Conservation (phyloP, 192 early-diverging fungal genomes). For the Coemansia sp. region DNA sequence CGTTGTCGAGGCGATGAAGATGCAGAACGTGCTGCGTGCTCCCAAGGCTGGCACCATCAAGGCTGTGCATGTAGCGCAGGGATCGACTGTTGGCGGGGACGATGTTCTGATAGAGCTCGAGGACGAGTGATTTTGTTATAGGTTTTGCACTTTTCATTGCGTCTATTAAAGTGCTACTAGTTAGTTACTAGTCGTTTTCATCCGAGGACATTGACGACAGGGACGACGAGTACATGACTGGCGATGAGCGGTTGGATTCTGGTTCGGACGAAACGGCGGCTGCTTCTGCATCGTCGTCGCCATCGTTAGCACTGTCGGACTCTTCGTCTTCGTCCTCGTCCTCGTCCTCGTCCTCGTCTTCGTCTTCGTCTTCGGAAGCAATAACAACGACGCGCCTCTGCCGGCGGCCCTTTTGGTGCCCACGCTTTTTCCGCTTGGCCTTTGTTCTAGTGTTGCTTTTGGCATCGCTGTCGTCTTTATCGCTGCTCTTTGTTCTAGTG, state of each 20-base stretch:
- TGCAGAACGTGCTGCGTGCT: conserved; percentile 91
- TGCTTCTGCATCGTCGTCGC: too few relatives aligned
- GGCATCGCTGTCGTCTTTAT: too few relatives aligned
- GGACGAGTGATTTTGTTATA: conserved; percentile 6
- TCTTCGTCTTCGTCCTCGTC: neutral
- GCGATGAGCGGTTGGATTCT: neutral
- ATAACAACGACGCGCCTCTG: neutral
- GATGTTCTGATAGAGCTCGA: conserved; percentile 75
- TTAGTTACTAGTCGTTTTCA: neutral
- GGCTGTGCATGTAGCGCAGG: conserved; percentile 70
- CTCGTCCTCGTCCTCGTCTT: neutral
- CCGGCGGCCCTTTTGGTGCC: neutral
- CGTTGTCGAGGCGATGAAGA: conserved; percentile 97
- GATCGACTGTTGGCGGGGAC: conserved; percentile 76
- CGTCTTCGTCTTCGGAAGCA: neutral
- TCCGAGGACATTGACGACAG: conserved; percentile 1
- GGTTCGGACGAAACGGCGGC: too few relatives aligned
- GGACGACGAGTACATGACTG: conserved; percentile 4
- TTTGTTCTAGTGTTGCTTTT: neutral
- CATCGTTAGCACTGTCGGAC: too few relatives aligned
- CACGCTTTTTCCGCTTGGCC: neutral
- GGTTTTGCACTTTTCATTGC: neutral
- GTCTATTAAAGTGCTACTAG: neutral
- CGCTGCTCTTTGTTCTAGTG: neutral
- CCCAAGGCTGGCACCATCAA: conserved; percentile 75